A percentile compares a stretch with the other conserved stretches of the same genome.
These are phyloP conservation scores for Starmerella floricola DNA, from an alignment of 805 yeast genomes.

Conservation along the genomic window DNA sequence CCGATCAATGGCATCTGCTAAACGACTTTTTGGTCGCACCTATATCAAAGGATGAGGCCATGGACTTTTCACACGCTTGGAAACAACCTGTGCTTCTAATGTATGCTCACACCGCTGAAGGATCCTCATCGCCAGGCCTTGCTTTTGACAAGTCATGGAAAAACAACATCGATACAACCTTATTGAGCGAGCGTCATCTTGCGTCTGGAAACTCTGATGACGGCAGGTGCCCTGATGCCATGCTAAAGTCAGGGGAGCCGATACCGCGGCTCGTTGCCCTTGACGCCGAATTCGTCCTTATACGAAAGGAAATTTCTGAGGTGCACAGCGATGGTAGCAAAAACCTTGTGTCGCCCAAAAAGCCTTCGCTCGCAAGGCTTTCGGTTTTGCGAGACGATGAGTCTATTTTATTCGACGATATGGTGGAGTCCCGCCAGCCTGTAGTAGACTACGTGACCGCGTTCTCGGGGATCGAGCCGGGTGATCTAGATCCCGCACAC, in stretches of 20 bases:
- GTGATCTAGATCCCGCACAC: slow-evolving; percentile 63
- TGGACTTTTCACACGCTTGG: slow-evolving; percentile 64
- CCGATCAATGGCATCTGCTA: slow-evolving; percentile 57
- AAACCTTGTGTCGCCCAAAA: slow-evolving; percentile 59
- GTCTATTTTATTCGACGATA: slow-evolving; percentile 67
- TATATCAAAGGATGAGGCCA: slow-evolving; percentile 63
- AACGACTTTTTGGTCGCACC: slow-evolving; percentile 82
- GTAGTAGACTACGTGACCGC: slow-evolving; percentile 80
- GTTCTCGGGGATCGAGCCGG: slow-evolving; percentile 87
- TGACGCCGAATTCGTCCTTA: slow-evolving; percentile 89
- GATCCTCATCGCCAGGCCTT: no score
- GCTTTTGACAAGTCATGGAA: no score
- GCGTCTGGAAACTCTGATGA: slow-evolving; percentile 49
- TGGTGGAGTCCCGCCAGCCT: slow-evolving; percentile 53
- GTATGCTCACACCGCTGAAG: slow-evolving; percentile 13
- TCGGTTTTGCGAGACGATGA: slow-evolving; percentile 51
- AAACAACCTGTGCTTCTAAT: slow-evolving; percentile 45
- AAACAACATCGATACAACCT: slow-evolving; percentile 33
- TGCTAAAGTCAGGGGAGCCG: slow-evolving; percentile 51
- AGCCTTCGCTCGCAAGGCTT: slow-evolving; percentile 71
- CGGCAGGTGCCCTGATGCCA: slow-evolving; percentile 36
- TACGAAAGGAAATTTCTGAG: slow-evolving; percentile 69
- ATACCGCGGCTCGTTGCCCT: slow-evolving; percentile 75
- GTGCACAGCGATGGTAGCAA: slow-evolving; percentile 61
- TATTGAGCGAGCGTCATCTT: slow-evolving; percentile 64